These are phyloP conservation scores for Paraphysoderma sedebokerense DNA, from an alignment of 371 early-diverging fungal species.

Conservation along the genomic window DNA sequence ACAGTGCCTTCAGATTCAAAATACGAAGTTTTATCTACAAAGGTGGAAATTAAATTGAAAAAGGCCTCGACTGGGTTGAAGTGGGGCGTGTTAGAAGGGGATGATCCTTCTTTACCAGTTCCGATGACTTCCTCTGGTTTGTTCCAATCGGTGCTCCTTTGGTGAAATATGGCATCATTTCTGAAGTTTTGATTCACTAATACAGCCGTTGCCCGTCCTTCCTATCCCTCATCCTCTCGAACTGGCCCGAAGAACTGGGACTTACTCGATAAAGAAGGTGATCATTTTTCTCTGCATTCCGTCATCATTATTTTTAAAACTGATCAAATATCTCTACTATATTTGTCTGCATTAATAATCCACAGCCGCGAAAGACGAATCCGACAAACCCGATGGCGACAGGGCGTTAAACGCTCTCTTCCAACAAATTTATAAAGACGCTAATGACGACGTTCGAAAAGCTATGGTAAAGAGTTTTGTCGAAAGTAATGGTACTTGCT, in stretches of 20 bases:
- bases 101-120: constrained; percentile 13
- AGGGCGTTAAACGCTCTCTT: constrained; percentile 74
- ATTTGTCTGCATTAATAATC: too few relatives aligned
- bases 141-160: not conserved
- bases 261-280: constrained; percentile 41
- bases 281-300: too few relatives aligned
- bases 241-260: constrained; percentile 58
- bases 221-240: constrained; percentile 21
- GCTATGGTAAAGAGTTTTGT: constrained; percentile 98
- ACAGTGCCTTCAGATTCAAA: constrained; percentile 51
- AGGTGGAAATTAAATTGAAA: constrained; percentile 83
- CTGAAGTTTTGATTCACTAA: too few relatives aligned
- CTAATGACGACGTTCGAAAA: constrained; percentile 72
- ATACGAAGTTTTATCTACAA: constrained; percentile 61
- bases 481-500: constrained; percentile 87
- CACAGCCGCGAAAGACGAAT: constrained; percentile 41
- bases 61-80: constrained; percentile 49
- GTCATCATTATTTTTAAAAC: too few relatives aligned
- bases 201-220: constrained; percentile 7
- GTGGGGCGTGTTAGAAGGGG: constrained; percentile 67
- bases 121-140: not conserved
- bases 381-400: constrained; percentile 75
- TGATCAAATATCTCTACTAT: too few relatives aligned
- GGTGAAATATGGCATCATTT: not conserved
- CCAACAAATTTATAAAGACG: constrained; percentile 77